Percentiles rank a stretch among this genome's conserved stretches.
Evolutionary conservation across 1,139 yeast genomes (phyloP).

Genomic region (Nakaseomyces delphensis): DNA sequence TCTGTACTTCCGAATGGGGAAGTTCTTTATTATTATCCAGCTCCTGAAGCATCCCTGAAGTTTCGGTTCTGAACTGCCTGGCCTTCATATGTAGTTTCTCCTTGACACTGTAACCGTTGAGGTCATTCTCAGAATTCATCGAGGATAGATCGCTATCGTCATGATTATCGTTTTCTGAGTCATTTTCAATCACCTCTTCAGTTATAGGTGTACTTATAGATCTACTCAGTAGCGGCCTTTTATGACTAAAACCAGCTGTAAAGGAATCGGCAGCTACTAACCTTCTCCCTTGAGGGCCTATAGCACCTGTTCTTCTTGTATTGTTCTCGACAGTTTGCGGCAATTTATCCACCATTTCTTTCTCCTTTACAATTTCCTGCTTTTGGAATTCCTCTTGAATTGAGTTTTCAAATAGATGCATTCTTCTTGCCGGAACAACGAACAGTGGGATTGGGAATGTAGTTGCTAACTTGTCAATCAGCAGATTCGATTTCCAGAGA

Average conservation of each 20-base stretch:
- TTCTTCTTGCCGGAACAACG: constrained; percentile 57
- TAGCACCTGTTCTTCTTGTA: not conserved
- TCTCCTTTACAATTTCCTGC: not conserved
- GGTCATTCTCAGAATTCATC: not conserved
- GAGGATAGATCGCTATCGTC: not conserved
- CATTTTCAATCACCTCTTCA: not conserved
- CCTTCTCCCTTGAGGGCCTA: constrained; percentile 4
- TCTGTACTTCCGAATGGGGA: constrained; percentile 4
- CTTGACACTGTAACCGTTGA: not conserved
- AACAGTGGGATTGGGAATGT: constrained; percentile 61
- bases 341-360: not conserved
- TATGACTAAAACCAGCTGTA: constrained; percentile 1
- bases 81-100: constrained; percentile 7
- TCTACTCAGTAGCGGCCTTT: constrained; percentile 3
- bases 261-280: constrained; percentile 4
- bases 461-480: constrained; percentile 56
- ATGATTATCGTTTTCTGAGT: not conserved
- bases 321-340: not conserved
- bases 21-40: constrained; percentile 3
- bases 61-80: constrained; percentile 4
- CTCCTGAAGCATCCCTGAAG: constrained; percentile 3
- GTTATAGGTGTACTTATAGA: constrained; percentile 3
- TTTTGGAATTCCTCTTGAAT: constrained; percentile 18
- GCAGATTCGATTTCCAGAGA: constrained; percentile 52
- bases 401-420: constrained; percentile 44